These are phyloP conservation scores for Venturia carpophila DNA, from an alignment of 2,329 filamentous ascomycete genomes.

Conservation along the genomic window DNA sequence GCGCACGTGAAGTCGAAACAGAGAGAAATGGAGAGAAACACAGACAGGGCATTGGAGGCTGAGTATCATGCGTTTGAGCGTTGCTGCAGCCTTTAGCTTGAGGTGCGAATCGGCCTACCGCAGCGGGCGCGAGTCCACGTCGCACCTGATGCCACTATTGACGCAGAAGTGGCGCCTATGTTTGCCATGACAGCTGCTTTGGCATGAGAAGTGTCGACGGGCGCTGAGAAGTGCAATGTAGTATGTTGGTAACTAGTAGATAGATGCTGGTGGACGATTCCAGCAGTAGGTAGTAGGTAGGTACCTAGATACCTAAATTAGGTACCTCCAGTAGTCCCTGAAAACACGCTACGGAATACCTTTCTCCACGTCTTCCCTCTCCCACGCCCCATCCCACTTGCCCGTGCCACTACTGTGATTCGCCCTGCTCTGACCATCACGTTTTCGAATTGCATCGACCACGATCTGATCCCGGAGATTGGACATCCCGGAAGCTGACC, in stretches of 20 bases:
- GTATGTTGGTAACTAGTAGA: too few relatives aligned
- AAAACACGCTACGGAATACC: too few relatives aligned
- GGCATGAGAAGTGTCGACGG: background rate
- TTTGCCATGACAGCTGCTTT: background rate
- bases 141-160: background rate
- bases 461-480: background rate
- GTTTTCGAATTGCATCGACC: background rate
- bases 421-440: background rate
- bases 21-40: background rate
- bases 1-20: background rate
- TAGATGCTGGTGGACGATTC: background rate
- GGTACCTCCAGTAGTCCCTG: too few relatives aligned
- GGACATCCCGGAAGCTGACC: background rate
- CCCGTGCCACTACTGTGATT: too few relatives aligned
- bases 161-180: background rate
- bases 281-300: too few relatives aligned
- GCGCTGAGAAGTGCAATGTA: background rate
- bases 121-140: background rate
- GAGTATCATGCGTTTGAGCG: constrained; percentile 3
- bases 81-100: background rate
- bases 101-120: background rate
- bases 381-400: too few relatives aligned
- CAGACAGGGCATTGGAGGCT: background rate
- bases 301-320: too few relatives aligned
- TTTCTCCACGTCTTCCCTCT: too few relatives aligned